Conservation (phyloP, 2,329 filamentous ascomycete genomes). For the Calonectria pseudoturangicola region DNA sequence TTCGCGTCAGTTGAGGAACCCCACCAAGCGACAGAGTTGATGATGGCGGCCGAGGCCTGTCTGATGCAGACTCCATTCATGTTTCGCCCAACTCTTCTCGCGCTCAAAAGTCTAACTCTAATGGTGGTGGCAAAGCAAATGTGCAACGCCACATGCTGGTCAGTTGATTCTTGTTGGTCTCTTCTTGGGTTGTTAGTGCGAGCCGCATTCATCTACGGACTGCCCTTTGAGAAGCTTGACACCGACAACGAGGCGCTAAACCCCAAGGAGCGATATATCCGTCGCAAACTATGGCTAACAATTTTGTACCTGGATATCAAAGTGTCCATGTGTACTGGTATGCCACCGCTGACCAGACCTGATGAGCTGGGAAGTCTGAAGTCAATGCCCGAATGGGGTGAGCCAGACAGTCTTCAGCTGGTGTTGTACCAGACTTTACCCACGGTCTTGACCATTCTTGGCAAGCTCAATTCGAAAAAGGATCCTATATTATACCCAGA, state of each 20-base stretch:
- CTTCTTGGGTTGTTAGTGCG: conserved; percentile 59
- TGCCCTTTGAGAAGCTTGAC: conserved; percentile 57
- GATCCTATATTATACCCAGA: conserved; percentile 58
- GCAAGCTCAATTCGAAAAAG: conserved; percentile 58
- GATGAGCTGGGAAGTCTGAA: conserved; percentile 56
- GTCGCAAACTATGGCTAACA: conserved; percentile 59
- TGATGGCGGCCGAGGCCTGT: conserved; percentile 62
- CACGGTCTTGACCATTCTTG: conserved; percentile 56
- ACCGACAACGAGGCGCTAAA: conserved; percentile 51
- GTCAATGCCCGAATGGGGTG: conserved; percentile 52
- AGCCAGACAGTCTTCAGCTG: conserved; percentile 57
- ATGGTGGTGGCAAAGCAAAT: conserved; percentile 61
- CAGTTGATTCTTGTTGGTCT: conserved; percentile 61
- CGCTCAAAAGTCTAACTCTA: conserved; percentile 56
- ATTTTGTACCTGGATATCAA: conserved; percentile 62
- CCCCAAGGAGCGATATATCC: conserved; percentile 53
- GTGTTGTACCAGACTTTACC: conserved; percentile 58
- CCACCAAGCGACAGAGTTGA: conserved; percentile 58
- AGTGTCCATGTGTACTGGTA: conserved; percentile 59
- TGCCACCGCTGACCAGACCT: conserved; percentile 59
- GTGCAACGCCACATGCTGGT: conserved; percentile 62
- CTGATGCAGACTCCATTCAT: conserved; percentile 62
- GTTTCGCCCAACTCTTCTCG: conserved; percentile 60
- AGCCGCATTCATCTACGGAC: conserved; percentile 58
- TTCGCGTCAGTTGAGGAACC: conserved; percentile 58